Conservation (phyloP, 441 rosid genomes). For the Dalechampia spathulata region DNA sequence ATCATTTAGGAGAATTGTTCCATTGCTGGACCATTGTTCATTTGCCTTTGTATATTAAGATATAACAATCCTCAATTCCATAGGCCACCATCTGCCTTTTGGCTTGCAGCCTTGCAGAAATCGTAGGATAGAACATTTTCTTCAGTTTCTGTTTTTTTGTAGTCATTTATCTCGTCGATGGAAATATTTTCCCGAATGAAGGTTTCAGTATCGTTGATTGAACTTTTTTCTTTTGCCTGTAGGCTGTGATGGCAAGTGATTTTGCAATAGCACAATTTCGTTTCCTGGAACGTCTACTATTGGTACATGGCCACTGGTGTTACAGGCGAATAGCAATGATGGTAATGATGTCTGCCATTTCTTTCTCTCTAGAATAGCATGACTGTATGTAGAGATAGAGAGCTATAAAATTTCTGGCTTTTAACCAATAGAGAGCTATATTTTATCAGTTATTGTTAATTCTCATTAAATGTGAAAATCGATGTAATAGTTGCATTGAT, state of each 20-base stretch:
- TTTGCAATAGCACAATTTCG: slow-evolving; percentile 87
- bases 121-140: too few species aligned
- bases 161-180: too few species aligned
- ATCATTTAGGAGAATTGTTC: not conserved
- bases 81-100: too few species aligned
- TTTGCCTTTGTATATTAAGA: too few species aligned
- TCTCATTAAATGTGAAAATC: not conserved
- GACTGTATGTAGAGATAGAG: too few species aligned
- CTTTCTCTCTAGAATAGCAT: not conserved
- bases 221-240: slow-evolving; percentile 13
- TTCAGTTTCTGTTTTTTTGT: too few species aligned
- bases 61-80: too few species aligned
- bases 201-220: not conserved
- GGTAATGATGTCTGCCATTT: slow-evolving; percentile 36
- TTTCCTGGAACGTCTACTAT: slow-evolving; percentile 65
- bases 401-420: too few species aligned
- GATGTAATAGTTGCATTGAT: not conserved
- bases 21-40: too few species aligned
- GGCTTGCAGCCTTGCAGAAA: too few species aligned
- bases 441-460: not conserved
- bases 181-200: too few species aligned
- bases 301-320: slow-evolving; percentile 99
- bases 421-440: not conserved
- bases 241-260: slow-evolving; percentile 98
- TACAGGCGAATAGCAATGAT: slow-evolving; percentile 81